These are phyloP conservation scores for Pseudocercospora crystallina DNA, from an alignment of 2,329 filamentous ascomycete species.

Conservation along the genomic window DNA sequence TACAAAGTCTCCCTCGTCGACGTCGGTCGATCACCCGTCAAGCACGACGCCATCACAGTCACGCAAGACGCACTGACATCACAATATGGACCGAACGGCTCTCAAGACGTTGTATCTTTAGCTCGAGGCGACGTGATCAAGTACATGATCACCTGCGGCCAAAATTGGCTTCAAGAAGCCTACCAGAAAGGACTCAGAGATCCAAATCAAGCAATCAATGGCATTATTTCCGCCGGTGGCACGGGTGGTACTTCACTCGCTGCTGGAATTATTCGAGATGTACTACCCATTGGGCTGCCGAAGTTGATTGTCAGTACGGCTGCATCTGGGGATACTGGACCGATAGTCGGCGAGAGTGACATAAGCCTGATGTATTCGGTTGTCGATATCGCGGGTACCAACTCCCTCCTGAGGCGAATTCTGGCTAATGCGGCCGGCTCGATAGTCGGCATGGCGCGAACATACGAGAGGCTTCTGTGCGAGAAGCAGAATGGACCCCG, in stretches of 20 bases:
- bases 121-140: constrained; percentile 58
- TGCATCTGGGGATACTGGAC: constrained; percentile 64
- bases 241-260: constrained; percentile 62
- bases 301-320: constrained; percentile 71
- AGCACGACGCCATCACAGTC: constrained; percentile 51
- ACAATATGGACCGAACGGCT: constrained; percentile 28
- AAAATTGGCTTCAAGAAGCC: constrained; percentile 41
- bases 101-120: constrained; percentile 39
- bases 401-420: constrained; percentile 58
- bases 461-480: constrained; percentile 38
- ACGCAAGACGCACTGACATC: constrained; percentile 45
- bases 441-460: constrained; percentile 58
- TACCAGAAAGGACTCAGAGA: constrained; percentile 23
- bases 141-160: constrained; percentile 54
- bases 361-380: constrained; percentile 71
- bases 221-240: constrained; percentile 61
- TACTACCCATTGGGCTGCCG: constrained; percentile 64
- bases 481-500: constrained; percentile 1
- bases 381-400: constrained; percentile 68
- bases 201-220: constrained; percentile 36
- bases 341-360: constrained; percentile 67
- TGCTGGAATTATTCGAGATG: constrained; percentile 60
- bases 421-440: constrained; percentile 63
- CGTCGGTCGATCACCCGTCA: constrained; percentile 50
- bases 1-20: constrained; percentile 53